These are phyloP conservation scores for Microcyclospora pomicola DNA, from an alignment of 2,329 filamentous ascomycete genomes.

Conservation along the genomic window DNA sequence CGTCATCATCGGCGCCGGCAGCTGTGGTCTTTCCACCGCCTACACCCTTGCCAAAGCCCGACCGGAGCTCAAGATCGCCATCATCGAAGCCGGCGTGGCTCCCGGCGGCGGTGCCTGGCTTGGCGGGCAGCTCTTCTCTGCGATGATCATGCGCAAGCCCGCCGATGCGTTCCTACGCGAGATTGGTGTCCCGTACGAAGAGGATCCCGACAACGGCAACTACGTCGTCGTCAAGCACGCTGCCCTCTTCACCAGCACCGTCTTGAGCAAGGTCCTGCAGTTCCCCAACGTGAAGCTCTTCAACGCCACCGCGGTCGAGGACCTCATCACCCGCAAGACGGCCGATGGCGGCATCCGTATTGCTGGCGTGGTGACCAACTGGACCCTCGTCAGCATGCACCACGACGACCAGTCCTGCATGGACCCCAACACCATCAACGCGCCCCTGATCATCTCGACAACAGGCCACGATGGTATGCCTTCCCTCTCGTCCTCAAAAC, in stretches of 20 bases:
- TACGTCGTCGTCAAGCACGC: constrained; percentile 92
- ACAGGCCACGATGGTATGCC: constrained; percentile 65
- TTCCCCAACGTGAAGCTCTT: constrained; percentile 93
- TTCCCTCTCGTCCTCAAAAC: neutral
- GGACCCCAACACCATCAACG: constrained; percentile 96
- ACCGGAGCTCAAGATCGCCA: constrained; percentile 81
- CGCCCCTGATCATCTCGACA: constrained; percentile 73
- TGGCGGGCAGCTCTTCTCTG: constrained; percentile 84
- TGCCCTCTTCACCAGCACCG: constrained; percentile 77
- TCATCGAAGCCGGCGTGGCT: constrained; percentile 76
- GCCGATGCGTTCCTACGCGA: constrained; percentile 73
- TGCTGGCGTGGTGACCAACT: constrained; percentile 87
- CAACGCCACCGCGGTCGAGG: constrained; percentile 86
- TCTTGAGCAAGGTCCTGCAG: constrained; percentile 67
- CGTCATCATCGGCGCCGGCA: constrained; percentile 83
- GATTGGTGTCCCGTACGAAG: constrained; percentile 71
- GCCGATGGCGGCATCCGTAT: constrained; percentile 48
- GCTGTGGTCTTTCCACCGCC: constrained; percentile 71
- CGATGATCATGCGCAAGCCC: constrained; percentile 91
- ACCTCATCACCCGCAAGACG: constrained; percentile 68
- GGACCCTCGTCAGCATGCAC: constrained; percentile 66
- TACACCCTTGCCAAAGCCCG: constrained; percentile 73
- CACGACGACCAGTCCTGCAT: constrained; percentile 53
- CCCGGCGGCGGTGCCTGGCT: constrained; percentile 87
- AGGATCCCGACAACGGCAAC: constrained; percentile 51